Percentiles rank a stretch among this genome's conserved stretches.
phyloP scores from a whole-genome alignment of 768 basidiomycete species.

The Kondoa subrosea region DNA sequence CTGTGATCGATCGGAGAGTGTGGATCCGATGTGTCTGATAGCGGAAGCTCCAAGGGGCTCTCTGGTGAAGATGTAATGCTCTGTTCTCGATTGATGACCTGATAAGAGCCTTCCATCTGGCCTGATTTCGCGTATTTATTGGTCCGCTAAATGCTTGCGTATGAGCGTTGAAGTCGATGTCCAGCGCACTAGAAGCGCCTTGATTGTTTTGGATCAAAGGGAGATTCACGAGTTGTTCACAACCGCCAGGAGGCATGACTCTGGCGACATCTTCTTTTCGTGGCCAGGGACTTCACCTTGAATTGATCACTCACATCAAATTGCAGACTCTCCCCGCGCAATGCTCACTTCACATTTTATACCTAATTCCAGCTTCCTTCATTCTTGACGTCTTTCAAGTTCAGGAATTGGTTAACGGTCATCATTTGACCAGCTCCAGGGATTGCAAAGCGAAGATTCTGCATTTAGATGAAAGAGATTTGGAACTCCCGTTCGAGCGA shows the following conservation, averaged over 20 bases:
- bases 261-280: neutral
- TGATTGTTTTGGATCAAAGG: neutral
- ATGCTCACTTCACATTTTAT: neutral
- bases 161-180: too few relatives aligned
- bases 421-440: neutral
- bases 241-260: neutral
- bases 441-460: neutral
- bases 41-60: neutral
- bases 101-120: too few relatives aligned
- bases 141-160: too few relatives aligned
- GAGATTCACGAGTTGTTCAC: neutral
- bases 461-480: neutral
- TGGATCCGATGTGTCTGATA: neutral
- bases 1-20: neutral
- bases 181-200: too few relatives aligned
- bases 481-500: neutral
- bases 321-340: neutral
- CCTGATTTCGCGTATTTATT: too few relatives aligned
- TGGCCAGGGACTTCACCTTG: neutral
- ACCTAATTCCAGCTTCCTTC: neutral
- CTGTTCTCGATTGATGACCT: too few relatives aligned
- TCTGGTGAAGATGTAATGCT: too few relatives aligned
- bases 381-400: neutral
- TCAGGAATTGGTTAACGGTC: neutral
- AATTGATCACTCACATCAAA: neutral